These are phyloP conservation scores for Citrullus mucosospermus DNA, from an alignment of 306 rosid species.

Conservation along the genomic window DNA sequence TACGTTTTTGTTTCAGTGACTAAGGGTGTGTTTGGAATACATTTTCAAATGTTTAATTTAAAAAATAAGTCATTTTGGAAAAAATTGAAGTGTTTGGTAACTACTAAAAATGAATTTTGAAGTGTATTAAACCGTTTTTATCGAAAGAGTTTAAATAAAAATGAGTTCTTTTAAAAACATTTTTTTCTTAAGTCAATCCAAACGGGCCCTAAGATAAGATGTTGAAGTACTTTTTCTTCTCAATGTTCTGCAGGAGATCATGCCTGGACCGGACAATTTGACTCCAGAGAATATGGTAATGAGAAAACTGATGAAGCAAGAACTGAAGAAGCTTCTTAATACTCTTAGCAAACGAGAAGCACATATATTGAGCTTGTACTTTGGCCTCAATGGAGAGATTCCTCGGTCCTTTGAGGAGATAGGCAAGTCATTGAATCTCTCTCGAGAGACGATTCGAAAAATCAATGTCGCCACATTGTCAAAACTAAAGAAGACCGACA, in stretches of 20 bases:
- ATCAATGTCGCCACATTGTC: constrained; percentile 38
- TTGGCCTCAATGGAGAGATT: constrained; percentile 46
- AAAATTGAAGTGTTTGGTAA: too few species aligned
- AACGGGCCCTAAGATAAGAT: not conserved
- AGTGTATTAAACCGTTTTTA: too few species aligned
- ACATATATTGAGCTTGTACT: constrained; percentile 36
- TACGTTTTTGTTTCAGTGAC: not conserved
- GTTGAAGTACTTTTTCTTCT: not conserved
- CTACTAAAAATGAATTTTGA: too few species aligned
- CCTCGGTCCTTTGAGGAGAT: constrained; percentile 57
- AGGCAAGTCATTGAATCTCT: constrained; percentile 45
- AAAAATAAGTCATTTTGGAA: too few species aligned
- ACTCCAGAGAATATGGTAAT: constrained; percentile 49
- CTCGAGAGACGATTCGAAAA: constrained; percentile 59
- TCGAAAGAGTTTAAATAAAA: too few species aligned
- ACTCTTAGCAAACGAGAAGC: constrained; percentile 49
- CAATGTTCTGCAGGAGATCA: constrained; percentile 45
- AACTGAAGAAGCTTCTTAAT: constrained; percentile 35
- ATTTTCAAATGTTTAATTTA: too few species aligned
- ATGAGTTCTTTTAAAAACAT: too few species aligned
- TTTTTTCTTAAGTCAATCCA: too few species aligned
- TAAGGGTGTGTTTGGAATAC: too few species aligned
- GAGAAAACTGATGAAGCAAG: constrained; percentile 35
- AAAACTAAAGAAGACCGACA: constrained; percentile 26
- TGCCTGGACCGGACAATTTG: constrained; percentile 46